Base-by-base conservation (phyloP, 2,329 filamentous ascomycete genomes). In the Gyromitra esculenta region DNA sequence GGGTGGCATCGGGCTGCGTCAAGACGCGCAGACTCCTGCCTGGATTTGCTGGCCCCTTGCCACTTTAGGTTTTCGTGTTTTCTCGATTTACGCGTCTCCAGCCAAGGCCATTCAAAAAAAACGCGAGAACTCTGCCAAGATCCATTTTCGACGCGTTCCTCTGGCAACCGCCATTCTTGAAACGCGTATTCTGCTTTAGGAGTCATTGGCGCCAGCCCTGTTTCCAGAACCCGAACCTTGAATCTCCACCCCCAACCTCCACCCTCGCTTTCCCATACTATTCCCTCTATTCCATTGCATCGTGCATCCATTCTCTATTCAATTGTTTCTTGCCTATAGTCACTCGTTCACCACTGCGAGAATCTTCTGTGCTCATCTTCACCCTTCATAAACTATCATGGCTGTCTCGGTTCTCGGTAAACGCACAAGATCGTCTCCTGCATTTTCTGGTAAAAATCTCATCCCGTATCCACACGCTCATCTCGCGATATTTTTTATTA, bases 371-470 rank as follows among this genome's bases (percentile, higher is more conserved):
- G 25, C 37, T 41, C n/a, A 41, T 37, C 57, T 63, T 37, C 35
- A 35, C 63, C 45, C 25, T 60, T 37, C 11, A 41, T 31, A 60
- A 4, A 68, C 56, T 31, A 65, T 7, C 37, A 75, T 75, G 72
- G 64, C 72, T 57, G n/a, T 64, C 64, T 74, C 71, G 48, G 64
- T 70, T 21, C 72, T 75, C 59, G 72, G 72, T 75, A 75, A 75
- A 75, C 72, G 72, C 31, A 57, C 72, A 60, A 75, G 72, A 59
- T 64, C 72, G 21, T 59, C 72, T 63, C 31, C 72, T 63, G 18
- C 72, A 63, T 75, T 75, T 43, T 21, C 65, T 43, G 59, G 72
- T 65, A 37, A 63, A 41, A 43, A 31, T 41, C 41, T 15, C 37
- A 6, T 45, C 39, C 54, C 11, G 9, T 13, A 2, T 7, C 15